These are phyloP conservation scores for Neonectria ditissima DNA, from an alignment of 2,329 filamentous ascomycete species.

Conservation along the genomic window DNA sequence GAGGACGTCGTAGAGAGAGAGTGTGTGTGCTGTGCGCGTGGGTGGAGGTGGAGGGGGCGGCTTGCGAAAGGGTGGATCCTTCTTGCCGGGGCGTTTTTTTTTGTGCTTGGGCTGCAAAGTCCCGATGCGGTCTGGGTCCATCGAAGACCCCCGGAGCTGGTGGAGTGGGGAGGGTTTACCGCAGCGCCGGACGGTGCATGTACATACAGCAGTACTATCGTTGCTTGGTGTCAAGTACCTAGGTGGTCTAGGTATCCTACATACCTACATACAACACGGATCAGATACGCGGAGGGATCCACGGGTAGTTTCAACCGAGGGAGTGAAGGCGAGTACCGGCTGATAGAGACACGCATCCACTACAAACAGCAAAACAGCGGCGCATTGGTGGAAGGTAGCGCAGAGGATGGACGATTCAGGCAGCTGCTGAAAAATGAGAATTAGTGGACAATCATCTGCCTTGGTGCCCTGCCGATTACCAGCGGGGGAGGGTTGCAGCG, in stretches of 20 bases:
- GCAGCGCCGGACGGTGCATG: slow-evolving; percentile 13
- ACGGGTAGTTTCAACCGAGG: background rate
- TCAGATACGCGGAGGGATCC: background rate
- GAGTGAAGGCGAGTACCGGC: background rate
- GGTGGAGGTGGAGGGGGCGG: slow-evolving; percentile 11
- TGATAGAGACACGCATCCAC: too few species aligned
- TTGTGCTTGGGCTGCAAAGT: slow-evolving; percentile 21
- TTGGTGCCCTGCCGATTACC: background rate
- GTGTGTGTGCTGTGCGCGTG: background rate
- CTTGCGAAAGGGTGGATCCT: slow-evolving; percentile 1
- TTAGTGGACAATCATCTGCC: background rate
- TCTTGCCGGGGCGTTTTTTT: too few species aligned
- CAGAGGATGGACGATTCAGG: background rate
- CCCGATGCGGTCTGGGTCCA: slow-evolving; percentile 26
- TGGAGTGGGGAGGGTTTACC: slow-evolving; percentile 11
- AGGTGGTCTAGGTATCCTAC: too few species aligned
- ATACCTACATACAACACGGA: too few species aligned
- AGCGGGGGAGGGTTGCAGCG: slow-evolving; percentile 20
- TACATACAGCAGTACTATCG: too few species aligned
- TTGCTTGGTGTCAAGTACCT: background rate
- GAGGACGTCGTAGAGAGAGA: background rate
- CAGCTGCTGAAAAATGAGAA: background rate
- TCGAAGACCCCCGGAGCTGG: slow-evolving; percentile 11
- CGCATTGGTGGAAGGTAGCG: background rate
- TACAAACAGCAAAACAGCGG: background rate